phyloP scores from a whole-genome alignment of 2,329 filamentous ascomycete genomes.

The Ophiostoma ips region DNA sequence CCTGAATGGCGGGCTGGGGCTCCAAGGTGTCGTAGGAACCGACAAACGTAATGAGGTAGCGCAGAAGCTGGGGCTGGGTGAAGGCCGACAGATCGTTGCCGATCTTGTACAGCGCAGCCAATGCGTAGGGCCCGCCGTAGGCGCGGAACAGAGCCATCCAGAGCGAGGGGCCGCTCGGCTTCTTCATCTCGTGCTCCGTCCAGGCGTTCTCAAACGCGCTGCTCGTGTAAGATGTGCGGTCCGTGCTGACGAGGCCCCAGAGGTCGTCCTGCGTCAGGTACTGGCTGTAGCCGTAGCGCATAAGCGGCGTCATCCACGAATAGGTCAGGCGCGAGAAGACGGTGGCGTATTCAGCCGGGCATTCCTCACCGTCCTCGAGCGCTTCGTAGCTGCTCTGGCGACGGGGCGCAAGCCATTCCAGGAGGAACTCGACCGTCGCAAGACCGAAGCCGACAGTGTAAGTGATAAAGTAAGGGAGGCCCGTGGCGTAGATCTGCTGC shows the following conservation, averaged over 20 bases:
- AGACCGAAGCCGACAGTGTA: conserved; percentile 62
- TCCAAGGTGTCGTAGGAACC: conserved; percentile 52
- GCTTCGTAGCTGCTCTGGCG: conserved; percentile 41
- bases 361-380: conserved; percentile 46
- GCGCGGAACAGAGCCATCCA: conserved; percentile 77
- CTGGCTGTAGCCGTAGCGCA: conserved; percentile 85
- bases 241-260: conserved; percentile 74
- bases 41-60: conserved; percentile 72
- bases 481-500: conserved; percentile 54
- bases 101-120: conserved; percentile 78
- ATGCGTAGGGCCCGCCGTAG: conserved; percentile 72
- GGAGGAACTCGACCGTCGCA: conserved; percentile 53
- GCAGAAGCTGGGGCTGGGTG: conserved; percentile 77
- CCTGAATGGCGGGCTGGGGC: conserved; percentile 68
- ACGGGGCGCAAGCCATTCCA: conserved; percentile 85
- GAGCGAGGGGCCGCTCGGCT: conserved; percentile 56
- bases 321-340: conserved; percentile 91
- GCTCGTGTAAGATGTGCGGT: conserved; percentile 65
- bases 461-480: conserved; percentile 61
- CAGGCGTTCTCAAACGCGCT: conserved; percentile 60
- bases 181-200: conserved; percentile 53
- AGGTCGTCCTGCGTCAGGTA: conserved; percentile 90
- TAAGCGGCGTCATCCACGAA: conserved; percentile 97
- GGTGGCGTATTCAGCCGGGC: conserved; percentile 77
- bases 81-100: conserved; percentile 78